phyloP scores from a whole-genome alignment of 768 basidiomycete genomes.

The Steccherinum ochraceum region DNA sequence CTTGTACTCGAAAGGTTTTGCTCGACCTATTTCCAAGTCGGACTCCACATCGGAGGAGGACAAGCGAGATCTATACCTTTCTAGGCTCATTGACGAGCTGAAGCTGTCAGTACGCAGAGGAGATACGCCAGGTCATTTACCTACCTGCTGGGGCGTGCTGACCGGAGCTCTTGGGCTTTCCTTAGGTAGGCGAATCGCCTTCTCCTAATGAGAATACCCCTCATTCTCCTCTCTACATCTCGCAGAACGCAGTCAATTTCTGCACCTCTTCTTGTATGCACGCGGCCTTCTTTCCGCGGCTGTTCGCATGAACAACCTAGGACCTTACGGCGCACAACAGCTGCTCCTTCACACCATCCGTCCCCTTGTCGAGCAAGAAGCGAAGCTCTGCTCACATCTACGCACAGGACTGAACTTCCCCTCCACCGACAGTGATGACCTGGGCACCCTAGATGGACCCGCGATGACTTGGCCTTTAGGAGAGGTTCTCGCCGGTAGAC shows the following conservation, averaged over 20 bases:
- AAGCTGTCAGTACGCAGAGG: conserved; percentile 64
- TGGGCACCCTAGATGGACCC: conserved; percentile 43
- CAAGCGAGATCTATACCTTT: conserved; percentile 5
- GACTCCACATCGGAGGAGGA: conserved; percentile 15
- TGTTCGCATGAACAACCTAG: conserved; percentile 85
- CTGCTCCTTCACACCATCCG: conserved; percentile 68
- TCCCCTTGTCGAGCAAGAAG: conserved; percentile 56
- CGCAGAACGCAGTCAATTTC: conserved; percentile 74
- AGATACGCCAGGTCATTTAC: conserved; percentile 73
- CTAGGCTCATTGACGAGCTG: conserved; percentile 51
- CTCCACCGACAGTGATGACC: not conserved
- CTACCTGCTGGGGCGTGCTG: conserved; percentile 86
- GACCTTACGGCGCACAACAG: conserved; percentile 91
- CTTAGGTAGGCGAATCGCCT: conserved; percentile 43
- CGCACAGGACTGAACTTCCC: conserved; percentile 35
- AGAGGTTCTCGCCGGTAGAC: conserved; percentile 83
- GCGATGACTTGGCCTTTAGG: conserved; percentile 95
- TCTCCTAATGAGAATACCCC: not conserved
- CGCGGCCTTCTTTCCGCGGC: conserved; percentile 87
- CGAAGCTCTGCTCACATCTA: conserved; percentile 37
- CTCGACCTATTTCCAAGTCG: conserved; percentile 36
- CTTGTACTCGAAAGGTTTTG: conserved; percentile 78
- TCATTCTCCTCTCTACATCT: not conserved
- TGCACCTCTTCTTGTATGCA: conserved; percentile 91
- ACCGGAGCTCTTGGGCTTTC: conserved; percentile 70